Evolutionary conservation across 139 green algal species (phyloP), one percentile per base, ranked within the genome.

Genomic region (Chlorella sp.): DNA sequence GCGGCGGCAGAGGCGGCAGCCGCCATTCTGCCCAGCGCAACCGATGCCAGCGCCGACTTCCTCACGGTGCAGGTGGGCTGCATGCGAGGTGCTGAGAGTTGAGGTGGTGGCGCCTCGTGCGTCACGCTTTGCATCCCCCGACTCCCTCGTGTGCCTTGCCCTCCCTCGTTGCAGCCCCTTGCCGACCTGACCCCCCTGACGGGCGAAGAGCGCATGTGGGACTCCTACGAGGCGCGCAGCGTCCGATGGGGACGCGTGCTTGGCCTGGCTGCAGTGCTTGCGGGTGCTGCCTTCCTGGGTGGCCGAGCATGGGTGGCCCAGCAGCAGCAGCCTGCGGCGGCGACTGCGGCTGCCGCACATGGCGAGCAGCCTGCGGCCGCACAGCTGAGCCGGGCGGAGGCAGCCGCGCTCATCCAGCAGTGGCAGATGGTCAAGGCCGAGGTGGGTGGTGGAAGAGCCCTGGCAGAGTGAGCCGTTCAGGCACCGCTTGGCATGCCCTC

Each of bases 191-290:
- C 62, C 3, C 70, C 63, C 7, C 55, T 84, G 63, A 40, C 53
- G 27, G 79, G 79, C 2, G 79, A 84, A 62, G 45, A 64, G 14
- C 61, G 64, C 33, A 81, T 84, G 63, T 60, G 53, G 61, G 61
- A 69, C 40, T 31, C 71, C 2, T 41, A 65, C 23, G 29, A 77
- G 51, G 36, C 29, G 40, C 38, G 51, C 25, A 48, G 19, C 29
- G 5, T 77, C 25, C 70, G 71, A 27, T 84, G 79, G 79, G 71
- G 71, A 7, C 61, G 79, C 7, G 43, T 84, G 46, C 63, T 50
- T 9, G 71, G 55, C 23, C 60, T 62, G 8, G 48, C 35, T 4
- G 29, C 62, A 3, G 60, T 83, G 64, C 60, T 80, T 31, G 70
- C 62, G 33, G 66, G 63, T 38, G 71, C 41, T 36, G 50, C 5